Conservation (phyloP, 148 eudicot species). For the Rhododendron ferrugineum region DNA sequence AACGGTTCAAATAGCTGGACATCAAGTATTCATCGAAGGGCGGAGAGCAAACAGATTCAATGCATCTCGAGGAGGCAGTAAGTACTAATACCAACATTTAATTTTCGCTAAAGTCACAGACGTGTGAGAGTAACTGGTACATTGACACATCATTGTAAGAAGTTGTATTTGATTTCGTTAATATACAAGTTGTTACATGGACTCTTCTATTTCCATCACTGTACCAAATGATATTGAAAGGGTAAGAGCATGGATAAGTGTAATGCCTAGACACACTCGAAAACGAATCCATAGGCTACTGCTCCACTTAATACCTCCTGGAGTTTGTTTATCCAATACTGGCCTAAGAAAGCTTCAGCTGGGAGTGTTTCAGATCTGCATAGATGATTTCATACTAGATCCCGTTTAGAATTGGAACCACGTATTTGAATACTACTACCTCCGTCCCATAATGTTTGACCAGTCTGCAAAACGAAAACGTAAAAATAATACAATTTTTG, state of each 20-base stretch:
- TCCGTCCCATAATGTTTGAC: too few relatives aligned
- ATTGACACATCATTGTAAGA: background rate
- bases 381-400: background rate
- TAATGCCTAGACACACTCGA: background rate
- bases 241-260: background rate
- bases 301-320: background rate
- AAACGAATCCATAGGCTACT: background rate
- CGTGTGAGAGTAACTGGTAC: background rate
- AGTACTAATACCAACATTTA: background rate
- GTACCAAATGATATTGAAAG: background rate
- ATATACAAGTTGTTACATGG: background rate
- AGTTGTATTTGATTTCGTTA: background rate
- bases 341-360: background rate
- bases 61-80: constrained; percentile 25
- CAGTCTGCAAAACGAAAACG: too few relatives aligned
- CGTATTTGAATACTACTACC: background rate
- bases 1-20: constrained; percentile 20
- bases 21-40: constrained; percentile 19
- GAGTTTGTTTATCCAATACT: background rate
- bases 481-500: too few relatives aligned
- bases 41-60: constrained; percentile 14
- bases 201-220: background rate
- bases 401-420: background rate
- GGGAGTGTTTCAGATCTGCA: background rate
- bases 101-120: background rate